phyloP scores from a whole-genome alignment of 345 rosid genomes.

The Citrus sinensis region DVS_A1.0 CM039163.1:9139001-9139500 shows the following conservation, averaged over 20 bases:
- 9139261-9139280: neutral
- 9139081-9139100: neutral
- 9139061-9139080: neutral
- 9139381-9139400: rapidly evolving
- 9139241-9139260: neutral
- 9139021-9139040: neutral
- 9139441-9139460: rapidly evolving
- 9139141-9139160: neutral
- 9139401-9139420: rapidly evolving
- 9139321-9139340: rapidly evolving
- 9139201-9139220: neutral
- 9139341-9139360: rapidly evolving
- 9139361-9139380: rapidly evolving
- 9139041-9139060: neutral
- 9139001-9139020: neutral
- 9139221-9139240: neutral
- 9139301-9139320: too few relatives aligned
- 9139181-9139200: neutral
- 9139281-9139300: rapidly evolving
- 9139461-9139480: too few relatives aligned
- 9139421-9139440: rapidly evolving
- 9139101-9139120: neutral
- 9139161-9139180: neutral
- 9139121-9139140: neutral
- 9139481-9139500: rapidly evolving